Evolutionary conservation across 1,284 basidiomycete genomes (phyloP).

Genomic region (Ganoderma sinense): DNA sequence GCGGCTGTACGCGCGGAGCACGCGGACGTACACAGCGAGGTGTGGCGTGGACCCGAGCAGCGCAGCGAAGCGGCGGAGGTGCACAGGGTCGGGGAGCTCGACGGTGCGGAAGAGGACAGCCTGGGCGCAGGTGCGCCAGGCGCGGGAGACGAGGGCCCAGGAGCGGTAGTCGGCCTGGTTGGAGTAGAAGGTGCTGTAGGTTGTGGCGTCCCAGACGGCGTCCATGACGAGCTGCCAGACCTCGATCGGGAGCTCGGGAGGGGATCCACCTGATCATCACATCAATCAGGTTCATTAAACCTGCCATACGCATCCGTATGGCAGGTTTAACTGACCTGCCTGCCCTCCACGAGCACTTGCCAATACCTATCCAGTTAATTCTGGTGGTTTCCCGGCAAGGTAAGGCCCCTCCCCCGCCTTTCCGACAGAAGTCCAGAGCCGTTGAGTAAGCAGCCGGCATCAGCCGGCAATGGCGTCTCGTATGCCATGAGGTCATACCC

Average conservation of each 20-base stretch:
- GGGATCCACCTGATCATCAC: not conserved
- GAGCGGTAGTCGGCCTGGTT: not conserved
- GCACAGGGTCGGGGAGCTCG: not conserved
- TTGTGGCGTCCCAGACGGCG: not conserved
- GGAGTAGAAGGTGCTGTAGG: not conserved
- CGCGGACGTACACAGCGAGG: not conserved
- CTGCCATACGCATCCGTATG: too few species aligned
- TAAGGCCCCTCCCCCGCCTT: too few species aligned
- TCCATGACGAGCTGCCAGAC: conserved; percentile 7
- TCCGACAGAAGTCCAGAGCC: too few species aligned
- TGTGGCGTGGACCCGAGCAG: not conserved
- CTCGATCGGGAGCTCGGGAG: not conserved
- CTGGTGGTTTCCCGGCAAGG: too few species aligned
- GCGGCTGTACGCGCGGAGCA: not conserved
- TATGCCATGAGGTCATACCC: too few species aligned
- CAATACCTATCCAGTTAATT: too few species aligned
- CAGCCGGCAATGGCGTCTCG: too few species aligned
- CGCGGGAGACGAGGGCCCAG: conserved; percentile 1
- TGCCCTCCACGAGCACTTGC: too few species aligned
- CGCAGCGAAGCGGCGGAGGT: not conserved
- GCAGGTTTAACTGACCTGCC: too few species aligned
- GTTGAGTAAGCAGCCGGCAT: too few species aligned
- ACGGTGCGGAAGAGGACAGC: not conserved
- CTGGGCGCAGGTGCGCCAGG: not conserved
- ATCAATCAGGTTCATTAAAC: too few species aligned